Evolutionary conservation across 2,329 filamentous ascomycete species (phyloP).

Genomic region (Aspergillus sp.): DNA sequence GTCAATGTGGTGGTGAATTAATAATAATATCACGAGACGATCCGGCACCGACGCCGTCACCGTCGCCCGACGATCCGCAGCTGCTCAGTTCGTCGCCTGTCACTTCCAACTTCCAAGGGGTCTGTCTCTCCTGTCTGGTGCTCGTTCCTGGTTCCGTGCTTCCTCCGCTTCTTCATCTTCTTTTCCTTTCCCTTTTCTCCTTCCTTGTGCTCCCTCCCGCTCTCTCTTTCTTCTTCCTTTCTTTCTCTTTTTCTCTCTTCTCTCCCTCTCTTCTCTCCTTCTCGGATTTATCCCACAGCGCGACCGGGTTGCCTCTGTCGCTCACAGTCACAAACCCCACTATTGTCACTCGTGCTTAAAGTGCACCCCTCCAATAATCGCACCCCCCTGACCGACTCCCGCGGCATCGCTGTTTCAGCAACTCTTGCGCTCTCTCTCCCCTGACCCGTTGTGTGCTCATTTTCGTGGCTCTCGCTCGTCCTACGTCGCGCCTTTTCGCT

Average conservation of each 20-base stretch:
- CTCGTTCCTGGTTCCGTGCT: neutral
- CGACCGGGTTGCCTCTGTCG: neutral
- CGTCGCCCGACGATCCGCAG: neutral
- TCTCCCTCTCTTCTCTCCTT: constrained; percentile 3
- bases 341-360: constrained; percentile 12
- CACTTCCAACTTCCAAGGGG: neutral
- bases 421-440: constrained; percentile 10
- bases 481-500: neutral
- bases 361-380: constrained; percentile 14
- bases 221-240: neutral
- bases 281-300: neutral
- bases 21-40: neutral
- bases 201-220: neutral
- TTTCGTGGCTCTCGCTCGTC: neutral
- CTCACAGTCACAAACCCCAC: neutral
- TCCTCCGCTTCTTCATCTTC: neutral
- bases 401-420: constrained; percentile 26
- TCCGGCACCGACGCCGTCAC: neutral
- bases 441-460: constrained; percentile 2
- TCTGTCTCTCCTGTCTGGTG: neutral
- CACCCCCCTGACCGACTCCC: constrained; percentile 17
- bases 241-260: constrained; percentile 6
- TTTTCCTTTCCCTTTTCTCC: neutral
- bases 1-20: no score
- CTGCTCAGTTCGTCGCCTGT: neutral